Conservation (phyloP, 495 filamentous ascomycete species). For the Talaromyces thailandensis region DNA sequence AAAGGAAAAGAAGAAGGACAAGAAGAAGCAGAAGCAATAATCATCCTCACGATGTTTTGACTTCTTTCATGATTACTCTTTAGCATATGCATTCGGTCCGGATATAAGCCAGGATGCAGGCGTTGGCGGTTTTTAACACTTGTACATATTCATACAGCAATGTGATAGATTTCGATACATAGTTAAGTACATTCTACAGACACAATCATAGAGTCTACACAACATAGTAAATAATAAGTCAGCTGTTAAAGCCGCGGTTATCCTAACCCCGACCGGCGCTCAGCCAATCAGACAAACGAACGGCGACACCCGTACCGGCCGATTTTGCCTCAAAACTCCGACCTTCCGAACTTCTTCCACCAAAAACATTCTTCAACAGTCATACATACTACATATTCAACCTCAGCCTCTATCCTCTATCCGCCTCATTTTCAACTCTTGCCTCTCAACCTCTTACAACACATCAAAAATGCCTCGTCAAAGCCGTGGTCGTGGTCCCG, state of each 20-base stretch:
- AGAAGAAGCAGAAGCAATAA: neutral
- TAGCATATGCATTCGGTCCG: neutral
- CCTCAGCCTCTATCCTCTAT: constrained; percentile 12
- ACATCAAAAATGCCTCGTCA: constrained; percentile 63
- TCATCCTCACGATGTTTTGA: neutral
- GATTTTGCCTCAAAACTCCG: constrained; percentile 4
- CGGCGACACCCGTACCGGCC: neutral
- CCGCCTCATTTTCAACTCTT: constrained; percentile 8
- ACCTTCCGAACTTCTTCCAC: constrained; percentile 1
- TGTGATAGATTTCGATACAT: neutral
- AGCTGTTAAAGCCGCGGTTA: neutral
- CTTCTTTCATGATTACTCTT: neutral
- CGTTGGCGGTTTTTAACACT: neutral
- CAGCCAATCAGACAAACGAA: neutral
- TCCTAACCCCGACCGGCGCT: neutral
- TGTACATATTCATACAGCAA: neutral
- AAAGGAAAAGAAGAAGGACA: constrained; percentile 16
- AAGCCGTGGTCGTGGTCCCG: constrained; percentile 57
- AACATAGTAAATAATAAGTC: neutral
- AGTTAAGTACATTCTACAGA: neutral
- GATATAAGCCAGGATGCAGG: neutral
- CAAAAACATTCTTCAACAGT: neutral
- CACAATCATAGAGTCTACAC: neutral
- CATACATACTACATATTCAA: neutral
- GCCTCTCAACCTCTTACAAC: neutral